Evolutionary conservation across 2,329 filamentous ascomycete genomes (phyloP), one percentile per base, ranked within the genome.

Genomic region (Grosmannia serpens): DNA sequence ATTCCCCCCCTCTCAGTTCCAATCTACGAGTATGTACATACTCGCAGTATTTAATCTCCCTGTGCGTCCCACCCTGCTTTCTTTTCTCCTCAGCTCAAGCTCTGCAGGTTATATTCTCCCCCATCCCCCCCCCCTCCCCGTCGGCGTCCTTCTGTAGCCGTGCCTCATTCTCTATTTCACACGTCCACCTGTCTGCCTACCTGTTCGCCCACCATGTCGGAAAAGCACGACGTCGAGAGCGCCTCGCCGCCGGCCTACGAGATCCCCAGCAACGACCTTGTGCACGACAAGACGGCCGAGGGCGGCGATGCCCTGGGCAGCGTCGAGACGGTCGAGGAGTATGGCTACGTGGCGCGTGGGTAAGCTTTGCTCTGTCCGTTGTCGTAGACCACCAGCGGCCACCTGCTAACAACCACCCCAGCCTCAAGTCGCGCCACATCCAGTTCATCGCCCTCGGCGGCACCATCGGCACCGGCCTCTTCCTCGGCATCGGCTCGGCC

Each of bases 361-460:
- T 63, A 26, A 38, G 56, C 56, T 58, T 35, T 41, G 31, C 44
- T 47, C 15, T 17, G 35, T 38, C 35, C 13, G 35, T n/a, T n/a
- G n/a, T n/a, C n/a, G n/a, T n/a, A n/a, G n/a, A n/a, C n/a, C n/a
- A n/a, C n/a, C 35, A 17, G 1, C 17, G 4, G 35, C 13, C 13
- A 13, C 15, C 17, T 17, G 35, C 35, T 53, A n/a, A 7, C 15
- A 52, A 20, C 24, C 0, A 20, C 24, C 0, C 10, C 53, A 63
- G 62, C 11, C 62, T 77, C 64, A 74, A 75, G 64, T 72, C 72
- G 17, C 70, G 75, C 57, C 75, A 77, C 67, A 68, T 76, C 62
- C 73, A 76, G 66, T 75, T 75, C 72, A 75, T 75, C 63, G 74
- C 74, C 57, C 74, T 77, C 26, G 73, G 73, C 60, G 76, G 76